Percentiles rank a stretch among this genome's conserved stretches.
Evolutionary conservation across 371 early-diverging fungal genomes (phyloP).

Genomic region (Blakeslea trispora): DNA sequence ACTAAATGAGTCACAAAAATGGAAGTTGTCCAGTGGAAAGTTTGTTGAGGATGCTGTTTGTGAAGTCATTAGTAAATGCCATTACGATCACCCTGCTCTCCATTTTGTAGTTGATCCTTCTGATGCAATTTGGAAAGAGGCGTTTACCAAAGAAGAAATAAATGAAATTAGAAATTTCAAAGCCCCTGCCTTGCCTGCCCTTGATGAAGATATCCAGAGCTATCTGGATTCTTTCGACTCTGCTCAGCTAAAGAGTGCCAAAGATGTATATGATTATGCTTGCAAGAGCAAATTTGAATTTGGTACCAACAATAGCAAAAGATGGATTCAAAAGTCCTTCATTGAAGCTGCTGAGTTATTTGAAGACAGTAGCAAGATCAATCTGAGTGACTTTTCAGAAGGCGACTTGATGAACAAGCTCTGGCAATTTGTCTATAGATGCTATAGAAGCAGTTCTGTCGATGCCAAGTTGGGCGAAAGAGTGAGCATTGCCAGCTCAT

Average conservation of each 20-base stretch:
- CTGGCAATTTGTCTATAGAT: conserved; percentile 17
- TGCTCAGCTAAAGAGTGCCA: not conserved
- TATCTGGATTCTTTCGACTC: conserved; percentile 13
- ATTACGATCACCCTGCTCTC: conserved; percentile 13
- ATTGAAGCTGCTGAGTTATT: conserved; percentile 8
- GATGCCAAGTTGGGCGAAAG: conserved; percentile 8
- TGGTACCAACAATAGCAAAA: not conserved
- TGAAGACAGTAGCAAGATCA: not conserved
- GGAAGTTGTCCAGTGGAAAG: not conserved
- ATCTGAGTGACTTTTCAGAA: conserved; percentile 9
- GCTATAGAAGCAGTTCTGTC: not conserved
- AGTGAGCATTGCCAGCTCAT: not conserved
- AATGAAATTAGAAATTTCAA: conserved; percentile 12
- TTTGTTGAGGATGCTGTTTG: not conserved
- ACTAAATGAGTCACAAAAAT: not conserved
- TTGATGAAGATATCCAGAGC: conserved; percentile 5
- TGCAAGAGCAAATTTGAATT: conserved; percentile 10
- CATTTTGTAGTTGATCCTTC: conserved; percentile 11
- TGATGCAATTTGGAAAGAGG: conserved; percentile 16
- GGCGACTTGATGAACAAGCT: conserved; percentile 7
- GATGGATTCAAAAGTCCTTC: conserved; percentile 11
- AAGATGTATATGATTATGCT: not conserved
- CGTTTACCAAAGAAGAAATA: conserved; percentile 6
- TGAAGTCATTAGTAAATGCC: not conserved
- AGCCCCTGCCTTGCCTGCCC: not conserved